Conservation (phyloP, 2,329 filamentous ascomycete species). For the Penicillium capsulatum region DNA sequence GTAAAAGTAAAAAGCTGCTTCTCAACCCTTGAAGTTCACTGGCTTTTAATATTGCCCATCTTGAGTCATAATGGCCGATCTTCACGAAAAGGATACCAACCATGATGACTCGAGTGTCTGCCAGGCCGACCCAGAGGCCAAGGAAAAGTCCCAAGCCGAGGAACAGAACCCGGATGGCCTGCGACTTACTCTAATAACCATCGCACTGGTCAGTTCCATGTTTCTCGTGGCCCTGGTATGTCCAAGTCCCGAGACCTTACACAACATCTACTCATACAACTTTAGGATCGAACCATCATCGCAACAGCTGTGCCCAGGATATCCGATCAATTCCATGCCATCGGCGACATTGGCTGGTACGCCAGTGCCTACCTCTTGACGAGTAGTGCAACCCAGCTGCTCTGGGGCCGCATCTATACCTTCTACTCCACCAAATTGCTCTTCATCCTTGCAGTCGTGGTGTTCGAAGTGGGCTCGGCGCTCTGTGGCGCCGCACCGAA, state of each 20-base stretch:
- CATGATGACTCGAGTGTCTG: no score
- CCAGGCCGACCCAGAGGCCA: not conserved
- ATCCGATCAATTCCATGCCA: slow-evolving; percentile 12
- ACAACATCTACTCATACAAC: no score
- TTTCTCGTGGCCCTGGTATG: slow-evolving; percentile 17
- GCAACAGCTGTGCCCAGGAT: slow-evolving; percentile 13
- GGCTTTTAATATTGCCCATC: no score
- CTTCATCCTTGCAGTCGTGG: slow-evolving; percentile 31
- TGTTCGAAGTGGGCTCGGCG: slow-evolving; percentile 40
- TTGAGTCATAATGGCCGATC: no score
- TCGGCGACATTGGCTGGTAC: slow-evolving; percentile 15
- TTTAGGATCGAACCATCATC: slow-evolving; percentile 17
- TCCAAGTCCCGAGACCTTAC: no score
- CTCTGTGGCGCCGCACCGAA: slow-evolving; percentile 36
- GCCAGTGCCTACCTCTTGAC: slow-evolving; percentile 15
- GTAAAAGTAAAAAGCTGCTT: no score
- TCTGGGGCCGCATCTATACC: slow-evolving; percentile 36
- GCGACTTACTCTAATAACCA: slow-evolving; percentile 1
- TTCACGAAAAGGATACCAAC: no score
- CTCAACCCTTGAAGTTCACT: no score
- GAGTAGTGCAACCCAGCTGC: slow-evolving; percentile 25
- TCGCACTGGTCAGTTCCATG: slow-evolving; percentile 7
- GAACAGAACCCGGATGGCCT: not conserved
- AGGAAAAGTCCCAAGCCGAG: not conserved
- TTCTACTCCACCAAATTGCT: slow-evolving; percentile 35